Percentiles rank a stretch among this genome's conserved stretches.
Evolutionary conservation across 768 basidiomycete genomes (phyloP).

Genomic region (Aureoboletus auriporus): DNA sequence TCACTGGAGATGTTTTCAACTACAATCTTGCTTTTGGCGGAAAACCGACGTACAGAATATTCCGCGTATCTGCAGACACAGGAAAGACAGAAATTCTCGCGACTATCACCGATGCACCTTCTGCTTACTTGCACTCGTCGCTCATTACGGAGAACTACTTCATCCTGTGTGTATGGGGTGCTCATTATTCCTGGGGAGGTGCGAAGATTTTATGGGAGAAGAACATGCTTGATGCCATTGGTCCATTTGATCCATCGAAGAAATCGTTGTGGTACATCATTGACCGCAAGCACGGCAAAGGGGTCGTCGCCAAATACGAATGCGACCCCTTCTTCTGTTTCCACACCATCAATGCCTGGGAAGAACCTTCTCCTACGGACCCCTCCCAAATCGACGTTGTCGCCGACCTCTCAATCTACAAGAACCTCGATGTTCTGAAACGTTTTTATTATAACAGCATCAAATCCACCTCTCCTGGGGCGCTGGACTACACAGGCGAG

Average conservation of each 20-base stretch:
- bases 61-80: slow-evolving; percentile 30
- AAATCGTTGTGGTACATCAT: slow-evolving; percentile 35
- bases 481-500: slow-evolving; percentile 25
- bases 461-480: slow-evolving; percentile 21
- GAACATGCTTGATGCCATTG: slow-evolving; percentile 32
- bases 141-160: slow-evolving; percentile 35
- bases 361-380: slow-evolving; percentile 21
- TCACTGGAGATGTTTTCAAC: slow-evolving; percentile 35
- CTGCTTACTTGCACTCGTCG: slow-evolving; percentile 38
- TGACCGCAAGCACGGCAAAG: slow-evolving; percentile 33
- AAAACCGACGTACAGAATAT: slow-evolving; percentile 29
- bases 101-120: slow-evolving; percentile 34
- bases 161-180: slow-evolving; percentile 34
- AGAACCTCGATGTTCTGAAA: slow-evolving; percentile 30
- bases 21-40: slow-evolving; percentile 30
- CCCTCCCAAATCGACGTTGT: slow-evolving; percentile 28
- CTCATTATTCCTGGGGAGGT: slow-evolving; percentile 27
- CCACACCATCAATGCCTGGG: slow-evolving; percentile 39
- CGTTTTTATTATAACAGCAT: slow-evolving; percentile 29
- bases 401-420: slow-evolving; percentile 35
- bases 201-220: slow-evolving; percentile 28
- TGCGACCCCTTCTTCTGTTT: slow-evolving; percentile 38
- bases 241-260: slow-evolving; percentile 27
- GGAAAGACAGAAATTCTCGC: slow-evolving; percentile 33
- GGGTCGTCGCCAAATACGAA: slow-evolving; percentile 35